Conservation (phyloP, 108 stramenopile species). For the Chaetoceros tenuissimus region DNA sequence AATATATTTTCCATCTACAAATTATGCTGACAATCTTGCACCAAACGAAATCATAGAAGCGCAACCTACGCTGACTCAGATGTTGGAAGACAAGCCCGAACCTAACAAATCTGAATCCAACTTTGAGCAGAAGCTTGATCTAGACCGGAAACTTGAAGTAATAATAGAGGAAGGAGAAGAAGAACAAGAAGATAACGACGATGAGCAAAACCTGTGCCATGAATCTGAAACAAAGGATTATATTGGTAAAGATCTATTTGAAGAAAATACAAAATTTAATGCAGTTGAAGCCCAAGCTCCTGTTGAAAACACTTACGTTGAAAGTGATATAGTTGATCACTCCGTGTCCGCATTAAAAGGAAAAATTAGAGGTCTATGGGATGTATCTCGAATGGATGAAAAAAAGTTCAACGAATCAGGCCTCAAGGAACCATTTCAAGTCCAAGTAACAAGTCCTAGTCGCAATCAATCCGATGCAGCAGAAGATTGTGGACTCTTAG, state of each 20-base stretch:
- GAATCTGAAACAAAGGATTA: not conserved
- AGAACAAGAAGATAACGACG: not conserved
- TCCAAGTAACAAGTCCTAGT: not conserved
- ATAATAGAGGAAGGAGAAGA: not conserved
- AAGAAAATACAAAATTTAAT: not conserved
- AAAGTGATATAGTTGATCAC: not conserved
- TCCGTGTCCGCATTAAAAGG: not conserved
- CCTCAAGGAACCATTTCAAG: not conserved
- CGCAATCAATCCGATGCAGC: not conserved
- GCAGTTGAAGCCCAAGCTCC: not conserved
- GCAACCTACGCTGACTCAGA: slow-evolving; percentile 6
- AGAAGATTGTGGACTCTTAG: not conserved
- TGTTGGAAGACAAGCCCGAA: not conserved
- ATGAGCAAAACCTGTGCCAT: too few relatives aligned
- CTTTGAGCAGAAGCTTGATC: too few relatives aligned
- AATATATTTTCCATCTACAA: not conserved
- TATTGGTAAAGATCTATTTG: not conserved
- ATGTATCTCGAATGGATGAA: too few relatives aligned
- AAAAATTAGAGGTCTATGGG: not conserved
- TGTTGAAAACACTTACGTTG: not conserved
- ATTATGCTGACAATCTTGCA: too few relatives aligned
- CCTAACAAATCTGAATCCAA: not conserved
- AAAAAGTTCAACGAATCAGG: not conserved
- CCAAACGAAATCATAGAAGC: not conserved
- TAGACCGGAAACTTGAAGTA: too few relatives aligned